Percentiles rank a stretch among this genome's conserved stretches.
phyloP scores from a whole-genome alignment of 2,329 filamentous ascomycete species.

The Botrytis galanthina region DNA sequence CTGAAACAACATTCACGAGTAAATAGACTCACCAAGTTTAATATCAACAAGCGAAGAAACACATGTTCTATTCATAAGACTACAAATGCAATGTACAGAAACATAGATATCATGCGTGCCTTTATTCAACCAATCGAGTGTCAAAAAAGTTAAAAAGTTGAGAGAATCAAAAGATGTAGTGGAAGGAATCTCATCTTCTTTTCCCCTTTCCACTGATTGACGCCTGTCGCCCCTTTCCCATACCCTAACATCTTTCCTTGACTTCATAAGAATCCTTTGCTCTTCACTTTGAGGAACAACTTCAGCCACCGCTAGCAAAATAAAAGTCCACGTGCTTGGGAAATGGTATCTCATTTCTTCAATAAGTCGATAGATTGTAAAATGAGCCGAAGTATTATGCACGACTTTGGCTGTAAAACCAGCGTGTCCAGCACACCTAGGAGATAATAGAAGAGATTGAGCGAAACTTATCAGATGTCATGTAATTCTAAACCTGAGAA shows the following conservation, averaged over 20 bases:
- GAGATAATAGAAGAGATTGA: slow-evolving; percentile 20
- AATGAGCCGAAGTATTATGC: slow-evolving; percentile 18
- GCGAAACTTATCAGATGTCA: slow-evolving; percentile 18
- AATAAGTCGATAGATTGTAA: slow-evolving; percentile 14
- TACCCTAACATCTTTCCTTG: slow-evolving; percentile 3
- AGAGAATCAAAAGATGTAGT: slow-evolving; percentile 14
- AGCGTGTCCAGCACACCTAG: slow-evolving; percentile 21
- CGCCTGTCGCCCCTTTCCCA: slow-evolving; percentile 8
- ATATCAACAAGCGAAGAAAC: slow-evolving; percentile 5
- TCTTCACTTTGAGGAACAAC: slow-evolving; percentile 15
- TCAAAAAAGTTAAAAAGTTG: slow-evolving; percentile 14
- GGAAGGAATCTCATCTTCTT: slow-evolving; percentile 9
- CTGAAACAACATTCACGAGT: background rate
- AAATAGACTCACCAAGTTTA: background rate
- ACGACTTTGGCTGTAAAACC: slow-evolving; percentile 20
- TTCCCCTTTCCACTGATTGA: background rate
- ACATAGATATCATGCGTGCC: slow-evolving; percentile 22
- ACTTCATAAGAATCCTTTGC: slow-evolving; percentile 8
- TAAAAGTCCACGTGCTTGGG: slow-evolving; percentile 12
- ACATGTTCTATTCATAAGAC: slow-evolving; percentile 36
- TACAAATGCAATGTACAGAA: slow-evolving; percentile 36
- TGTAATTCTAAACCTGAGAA: slow-evolving; percentile 18
- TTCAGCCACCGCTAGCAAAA: background rate
- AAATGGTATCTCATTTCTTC: slow-evolving; percentile 16
- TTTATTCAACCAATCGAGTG: slow-evolving; percentile 25